Conservation (phyloP, 176 grass and related monocot species). For the Cenchrus purpureus region DNA sequence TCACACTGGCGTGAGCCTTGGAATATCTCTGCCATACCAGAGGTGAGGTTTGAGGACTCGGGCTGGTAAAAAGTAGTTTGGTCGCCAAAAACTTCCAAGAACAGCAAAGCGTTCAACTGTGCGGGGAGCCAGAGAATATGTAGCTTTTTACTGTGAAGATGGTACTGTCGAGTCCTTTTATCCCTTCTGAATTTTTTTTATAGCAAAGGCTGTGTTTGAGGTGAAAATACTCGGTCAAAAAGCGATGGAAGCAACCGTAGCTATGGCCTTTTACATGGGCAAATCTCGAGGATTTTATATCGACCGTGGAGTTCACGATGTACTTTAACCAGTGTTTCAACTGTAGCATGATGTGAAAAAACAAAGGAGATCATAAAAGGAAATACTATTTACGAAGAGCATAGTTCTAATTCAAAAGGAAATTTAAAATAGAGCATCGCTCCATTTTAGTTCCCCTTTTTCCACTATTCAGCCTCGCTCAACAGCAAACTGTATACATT, state of each 20-base stretch:
- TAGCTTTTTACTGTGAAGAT: slow-evolving; percentile 35
- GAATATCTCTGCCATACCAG: slow-evolving; percentile 7
- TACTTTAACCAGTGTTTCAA: not conserved
- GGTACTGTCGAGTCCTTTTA: not conserved
- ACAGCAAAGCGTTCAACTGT: slow-evolving; percentile 31
- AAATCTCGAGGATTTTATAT: slow-evolving; percentile 32
- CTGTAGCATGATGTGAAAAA: not conserved
- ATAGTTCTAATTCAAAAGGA: not conserved
- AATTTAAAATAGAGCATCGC: not conserved
- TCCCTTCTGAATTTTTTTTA: not conserved
- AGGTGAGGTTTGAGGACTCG: not conserved
- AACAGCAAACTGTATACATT: not conserved
- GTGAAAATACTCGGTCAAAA: slow-evolving; percentile 48
- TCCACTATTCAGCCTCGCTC: not conserved
- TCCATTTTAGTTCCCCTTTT: not conserved
- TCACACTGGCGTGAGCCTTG: not conserved
- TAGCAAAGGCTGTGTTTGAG: not conserved
- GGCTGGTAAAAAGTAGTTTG: slow-evolving; percentile 30
- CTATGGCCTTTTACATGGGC: slow-evolving; percentile 6
- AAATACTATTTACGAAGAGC: not conserved
- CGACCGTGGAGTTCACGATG: not conserved
- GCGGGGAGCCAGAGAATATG: slow-evolving; percentile 24
- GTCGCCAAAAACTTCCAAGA: slow-evolving; percentile 32
- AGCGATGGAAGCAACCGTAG: slow-evolving; percentile 6
- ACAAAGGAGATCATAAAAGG: no score